phyloP scores from a whole-genome alignment of 768 basidiomycete species.

The Russula sp. region DNA sequence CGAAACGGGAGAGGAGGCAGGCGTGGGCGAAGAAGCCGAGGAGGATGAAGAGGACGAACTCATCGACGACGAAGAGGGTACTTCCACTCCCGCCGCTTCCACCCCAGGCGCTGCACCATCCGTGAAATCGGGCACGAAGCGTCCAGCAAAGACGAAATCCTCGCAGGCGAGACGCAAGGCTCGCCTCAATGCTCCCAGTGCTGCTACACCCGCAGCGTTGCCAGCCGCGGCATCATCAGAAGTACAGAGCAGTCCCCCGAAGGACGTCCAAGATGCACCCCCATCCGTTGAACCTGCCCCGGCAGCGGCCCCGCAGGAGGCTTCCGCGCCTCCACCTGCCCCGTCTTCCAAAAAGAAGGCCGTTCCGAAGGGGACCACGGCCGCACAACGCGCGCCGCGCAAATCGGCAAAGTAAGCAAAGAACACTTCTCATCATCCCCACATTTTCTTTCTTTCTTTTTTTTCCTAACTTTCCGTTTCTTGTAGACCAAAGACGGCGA shows the following conservation, averaged over 20 bases:
- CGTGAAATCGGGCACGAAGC: constrained; percentile 32
- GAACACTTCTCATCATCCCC: not conserved
- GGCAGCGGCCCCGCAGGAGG: constrained; percentile 14
- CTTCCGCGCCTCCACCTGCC: constrained; percentile 6
- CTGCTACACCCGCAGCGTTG: not conserved
- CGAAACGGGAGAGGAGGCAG: constrained; percentile 23
- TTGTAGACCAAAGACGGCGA: not conserved
- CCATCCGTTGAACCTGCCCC: not conserved
- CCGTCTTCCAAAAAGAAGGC: constrained; percentile 27
- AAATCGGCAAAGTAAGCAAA: constrained; percentile 31
- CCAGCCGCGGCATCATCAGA: not conserved
- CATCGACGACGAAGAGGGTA: constrained; percentile 62
- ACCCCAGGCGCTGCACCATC: constrained; percentile 28
- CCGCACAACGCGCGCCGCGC: constrained; percentile 29
- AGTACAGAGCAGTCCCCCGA: not conserved
- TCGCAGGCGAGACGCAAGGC: constrained; percentile 22
- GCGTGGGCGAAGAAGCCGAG: constrained; percentile 29
- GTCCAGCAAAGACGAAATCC: constrained; percentile 22
- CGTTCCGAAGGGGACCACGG: constrained; percentile 25
- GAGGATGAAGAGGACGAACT: constrained; percentile 71
- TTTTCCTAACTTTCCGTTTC: not conserved
- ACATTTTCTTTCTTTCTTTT: not conserved
- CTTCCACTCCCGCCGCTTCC: constrained; percentile 24
- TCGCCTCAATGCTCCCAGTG: constrained; percentile 5
- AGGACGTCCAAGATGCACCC: constrained; percentile 4